phyloP scores from a whole-genome alignment of 257 asterid species.

The Mitragyna speciosa region DNA sequence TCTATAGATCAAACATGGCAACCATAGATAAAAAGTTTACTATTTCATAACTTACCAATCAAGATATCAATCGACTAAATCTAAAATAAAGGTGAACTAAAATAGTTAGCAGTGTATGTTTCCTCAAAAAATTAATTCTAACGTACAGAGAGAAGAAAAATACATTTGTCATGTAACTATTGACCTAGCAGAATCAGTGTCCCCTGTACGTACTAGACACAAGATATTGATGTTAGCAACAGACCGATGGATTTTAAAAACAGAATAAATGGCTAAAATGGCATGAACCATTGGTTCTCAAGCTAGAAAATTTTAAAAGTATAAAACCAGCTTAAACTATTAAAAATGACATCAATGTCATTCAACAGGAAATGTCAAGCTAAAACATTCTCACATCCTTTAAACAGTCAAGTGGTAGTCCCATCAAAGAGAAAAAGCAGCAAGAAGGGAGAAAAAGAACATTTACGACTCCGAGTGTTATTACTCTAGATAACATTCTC shows the following conservation, averaged over 20 bases:
- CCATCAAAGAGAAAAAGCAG: background rate
- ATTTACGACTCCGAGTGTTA: background rate
- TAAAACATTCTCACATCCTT: background rate
- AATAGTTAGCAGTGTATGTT: background rate
- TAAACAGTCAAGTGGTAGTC: background rate
- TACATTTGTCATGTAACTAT: background rate
- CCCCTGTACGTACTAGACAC: background rate
- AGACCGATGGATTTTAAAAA: background rate
- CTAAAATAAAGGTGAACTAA: background rate
- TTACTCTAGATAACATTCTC: background rate
- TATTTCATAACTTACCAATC: background rate
- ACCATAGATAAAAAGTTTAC: too few species aligned
- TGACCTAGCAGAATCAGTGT: background rate
- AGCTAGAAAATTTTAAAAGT: background rate
- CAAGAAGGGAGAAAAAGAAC: background rate
- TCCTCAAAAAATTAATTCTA: background rate
- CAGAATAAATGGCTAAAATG: background rate
- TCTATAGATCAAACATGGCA: too few species aligned
- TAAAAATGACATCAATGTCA: background rate
- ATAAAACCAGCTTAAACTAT: background rate
- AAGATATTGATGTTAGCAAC: background rate
- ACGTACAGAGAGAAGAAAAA: background rate
- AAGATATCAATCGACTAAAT: background rate
- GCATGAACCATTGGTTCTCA: background rate
- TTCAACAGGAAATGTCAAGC: background rate